Evolutionary conservation across 1,284 basidiomycete genomes (phyloP).

Genomic region (Tremellales sp.): DNA sequence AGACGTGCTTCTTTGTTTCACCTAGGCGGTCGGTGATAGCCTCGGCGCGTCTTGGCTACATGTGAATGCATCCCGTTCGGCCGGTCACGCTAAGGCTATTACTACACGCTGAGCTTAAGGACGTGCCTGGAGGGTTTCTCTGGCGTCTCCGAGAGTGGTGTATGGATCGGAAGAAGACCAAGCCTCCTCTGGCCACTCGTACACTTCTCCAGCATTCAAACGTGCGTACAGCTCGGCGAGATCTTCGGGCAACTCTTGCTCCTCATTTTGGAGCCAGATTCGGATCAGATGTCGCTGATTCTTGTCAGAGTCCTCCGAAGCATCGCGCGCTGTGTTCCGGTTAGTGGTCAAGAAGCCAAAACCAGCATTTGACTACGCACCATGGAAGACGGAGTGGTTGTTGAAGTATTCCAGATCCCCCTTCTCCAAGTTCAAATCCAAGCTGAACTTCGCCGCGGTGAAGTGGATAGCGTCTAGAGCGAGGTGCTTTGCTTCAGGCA

Average conservation of each 20-base stretch:
- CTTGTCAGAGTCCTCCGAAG: slow-evolving; percentile 17
- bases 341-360: not conserved
- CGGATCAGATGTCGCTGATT: slow-evolving; percentile 22
- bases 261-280: slow-evolving; percentile 17
- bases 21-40: too few relatives aligned
- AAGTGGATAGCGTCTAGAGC: slow-evolving; percentile 32
- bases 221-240: not conserved
- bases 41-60: too few relatives aligned
- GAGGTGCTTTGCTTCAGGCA: slow-evolving; percentile 24
- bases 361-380: slow-evolving; percentile 7
- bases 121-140: too few relatives aligned
- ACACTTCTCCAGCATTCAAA: not conserved
- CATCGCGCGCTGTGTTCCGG: slow-evolving; percentile 9
- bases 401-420: slow-evolving; percentile 32
- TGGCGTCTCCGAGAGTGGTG: not conserved
- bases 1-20: too few relatives aligned
- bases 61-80: too few relatives aligned
- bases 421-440: slow-evolving; percentile 25
- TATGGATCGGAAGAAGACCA: slow-evolving; percentile 9
- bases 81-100: too few relatives aligned
- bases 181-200: slow-evolving; percentile 16
- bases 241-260: slow-evolving; percentile 10
- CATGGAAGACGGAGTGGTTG: slow-evolving; percentile 27
- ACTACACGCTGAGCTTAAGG: too few relatives aligned
- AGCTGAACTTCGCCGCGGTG: slow-evolving; percentile 22